Conservation (phyloP, 257 asterid genomes). For the Lavandula angustifolia region DNA sequence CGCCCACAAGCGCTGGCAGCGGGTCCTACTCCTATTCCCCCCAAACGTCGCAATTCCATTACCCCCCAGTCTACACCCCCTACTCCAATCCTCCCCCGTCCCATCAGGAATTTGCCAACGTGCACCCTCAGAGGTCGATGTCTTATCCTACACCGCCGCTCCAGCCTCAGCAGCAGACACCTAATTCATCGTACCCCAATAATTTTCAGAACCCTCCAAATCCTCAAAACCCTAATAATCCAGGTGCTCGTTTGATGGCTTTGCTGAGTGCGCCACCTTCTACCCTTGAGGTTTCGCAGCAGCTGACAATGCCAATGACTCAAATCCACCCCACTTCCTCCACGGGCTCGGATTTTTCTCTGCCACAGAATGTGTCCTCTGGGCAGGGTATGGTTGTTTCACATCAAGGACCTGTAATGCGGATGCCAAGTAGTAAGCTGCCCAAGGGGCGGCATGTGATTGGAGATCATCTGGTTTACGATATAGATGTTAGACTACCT, state of each 20-base stretch:
- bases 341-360: slow-evolving; percentile 58
- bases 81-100: slow-evolving; percentile 42
- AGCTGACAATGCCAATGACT: slow-evolving; percentile 40
- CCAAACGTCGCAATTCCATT: slow-evolving; percentile 54
- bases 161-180: slow-evolving; percentile 53
- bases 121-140: slow-evolving; percentile 77
- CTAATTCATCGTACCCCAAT: slow-evolving; percentile 44
- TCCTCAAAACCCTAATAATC: slow-evolving; percentile 49
- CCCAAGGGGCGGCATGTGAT: slow-evolving; percentile 90
- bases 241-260: slow-evolving; percentile 87
- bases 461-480: slow-evolving; percentile 69
- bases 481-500: slow-evolving; percentile 71
- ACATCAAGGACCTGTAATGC: slow-evolving; percentile 55
- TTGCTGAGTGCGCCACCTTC: slow-evolving; percentile 76
- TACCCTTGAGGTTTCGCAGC: slow-evolving; percentile 45
- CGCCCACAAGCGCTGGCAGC: slow-evolving; percentile 56
- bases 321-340: slow-evolving; percentile 65
- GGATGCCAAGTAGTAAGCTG: slow-evolving; percentile 86
- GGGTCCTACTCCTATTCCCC: slow-evolving; percentile 52
- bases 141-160: slow-evolving; percentile 82
- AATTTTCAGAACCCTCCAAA: slow-evolving; percentile 46
- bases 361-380: slow-evolving; percentile 42
- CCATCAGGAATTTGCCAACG: slow-evolving; percentile 47
- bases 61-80: slow-evolving; percentile 47
- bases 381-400: slow-evolving; percentile 46